phyloP scores from a whole-genome alignment of 257 asterid species.

The Paraleonurus japonicus region DNA sequence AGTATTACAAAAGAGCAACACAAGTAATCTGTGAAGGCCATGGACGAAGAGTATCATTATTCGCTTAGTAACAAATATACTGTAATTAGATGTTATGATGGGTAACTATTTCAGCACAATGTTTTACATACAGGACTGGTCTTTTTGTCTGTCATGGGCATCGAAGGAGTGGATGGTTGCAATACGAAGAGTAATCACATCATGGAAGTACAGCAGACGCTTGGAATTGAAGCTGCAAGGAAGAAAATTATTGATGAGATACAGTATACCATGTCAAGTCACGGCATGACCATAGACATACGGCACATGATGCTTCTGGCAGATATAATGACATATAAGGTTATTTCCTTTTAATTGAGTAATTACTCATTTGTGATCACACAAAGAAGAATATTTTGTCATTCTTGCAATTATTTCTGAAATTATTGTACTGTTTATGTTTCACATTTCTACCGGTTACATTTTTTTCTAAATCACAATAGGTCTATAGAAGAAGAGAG shows the following conservation, averaged over 20 bases:
- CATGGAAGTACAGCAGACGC: slow-evolving; percentile 62
- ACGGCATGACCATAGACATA: slow-evolving; percentile 86
- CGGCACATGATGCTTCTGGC: slow-evolving; percentile 99
- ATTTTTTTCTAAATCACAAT: background rate
- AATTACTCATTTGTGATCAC: background rate
- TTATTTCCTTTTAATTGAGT: slow-evolving; percentile 19
- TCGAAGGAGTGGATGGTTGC: slow-evolving; percentile 70
- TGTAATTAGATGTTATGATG: background rate
- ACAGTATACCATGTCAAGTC: slow-evolving; percentile 63
- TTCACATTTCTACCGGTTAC: background rate
- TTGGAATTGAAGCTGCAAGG: slow-evolving; percentile 97
- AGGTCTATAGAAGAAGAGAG: background rate
- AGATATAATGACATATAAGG: slow-evolving; percentile 92
- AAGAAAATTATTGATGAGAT: slow-evolving; percentile 71
- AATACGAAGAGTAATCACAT: slow-evolving; percentile 69
- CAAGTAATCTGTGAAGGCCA: too few relatives aligned
- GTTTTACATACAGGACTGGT: slow-evolving; percentile 61
- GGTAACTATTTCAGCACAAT: slow-evolving; percentile 17
- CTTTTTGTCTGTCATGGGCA: slow-evolving; percentile 91
- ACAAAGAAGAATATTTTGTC: background rate
- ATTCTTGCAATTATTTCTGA: background rate
- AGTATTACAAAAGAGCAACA: too few relatives aligned
- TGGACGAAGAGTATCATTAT: background rate
- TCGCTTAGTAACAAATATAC: background rate
- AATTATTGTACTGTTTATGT: background rate